Conservation (phyloP, 1,139 yeast species). For the Pichia sp. region DNA sequence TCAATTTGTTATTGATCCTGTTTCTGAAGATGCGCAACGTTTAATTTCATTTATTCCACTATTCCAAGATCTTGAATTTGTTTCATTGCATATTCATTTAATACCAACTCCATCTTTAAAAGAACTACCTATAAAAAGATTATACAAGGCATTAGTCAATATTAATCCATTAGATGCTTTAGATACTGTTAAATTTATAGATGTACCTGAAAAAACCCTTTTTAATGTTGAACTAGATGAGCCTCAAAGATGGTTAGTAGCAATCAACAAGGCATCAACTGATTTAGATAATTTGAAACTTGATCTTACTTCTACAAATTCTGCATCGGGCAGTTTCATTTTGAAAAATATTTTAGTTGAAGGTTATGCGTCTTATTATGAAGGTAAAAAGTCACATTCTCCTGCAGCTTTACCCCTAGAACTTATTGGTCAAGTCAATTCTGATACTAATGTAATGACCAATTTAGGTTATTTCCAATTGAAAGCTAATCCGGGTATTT, state of each 20-base stretch:
- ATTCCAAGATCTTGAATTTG: constrained; percentile 35
- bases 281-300: constrained; percentile 60
- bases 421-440: constrained; percentile 20
- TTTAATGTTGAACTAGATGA: constrained; percentile 55
- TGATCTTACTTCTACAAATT: constrained; percentile 25
- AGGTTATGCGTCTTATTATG: constrained; percentile 54
- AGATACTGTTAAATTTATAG: constrained; percentile 30
- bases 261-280: constrained; percentile 40
- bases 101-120: constrained; percentile 46
- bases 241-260: constrained; percentile 63
- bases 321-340: constrained; percentile 38
- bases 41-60: constrained; percentile 40
- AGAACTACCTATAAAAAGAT: constrained; percentile 48
- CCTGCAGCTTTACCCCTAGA: constrained; percentile 52
- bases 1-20: constrained; percentile 63
- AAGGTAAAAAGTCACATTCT: constrained; percentile 25
- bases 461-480: constrained; percentile 73
- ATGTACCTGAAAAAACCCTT: constrained; percentile 43
- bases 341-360: constrained; percentile 55
- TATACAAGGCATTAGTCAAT: constrained; percentile 44
- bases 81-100: constrained; percentile 49
- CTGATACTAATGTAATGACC: constrained; percentile 66
- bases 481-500: constrained; percentile 61
- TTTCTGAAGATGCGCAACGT: constrained; percentile 62
- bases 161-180: constrained; percentile 31